These are phyloP conservation scores for Eutrema japonicum DNA, from an alignment of 345 rosid species.

Conservation along the genomic window DNA sequence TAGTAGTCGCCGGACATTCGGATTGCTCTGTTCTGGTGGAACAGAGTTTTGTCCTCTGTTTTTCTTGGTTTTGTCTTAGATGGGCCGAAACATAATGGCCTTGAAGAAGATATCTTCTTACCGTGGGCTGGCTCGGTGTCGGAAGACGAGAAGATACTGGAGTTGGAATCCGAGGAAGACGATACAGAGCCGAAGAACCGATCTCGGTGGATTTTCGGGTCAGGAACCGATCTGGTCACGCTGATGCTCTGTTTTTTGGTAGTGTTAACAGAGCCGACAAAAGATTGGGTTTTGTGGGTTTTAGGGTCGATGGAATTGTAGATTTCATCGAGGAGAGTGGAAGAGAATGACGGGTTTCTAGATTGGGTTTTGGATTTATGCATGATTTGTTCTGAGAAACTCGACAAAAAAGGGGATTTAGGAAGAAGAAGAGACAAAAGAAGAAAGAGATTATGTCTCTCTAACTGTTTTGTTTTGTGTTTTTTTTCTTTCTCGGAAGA, in stretches of 20 bases:
- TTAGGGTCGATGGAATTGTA: slow-evolving; percentile 78
- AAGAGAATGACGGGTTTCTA: slow-evolving; percentile 81
- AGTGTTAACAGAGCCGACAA: slow-evolving; percentile 47
- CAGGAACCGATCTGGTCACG: slow-evolving; percentile 23
- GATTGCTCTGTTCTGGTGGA: slow-evolving; percentile 50
- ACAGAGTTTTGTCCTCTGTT: slow-evolving; percentile 47
- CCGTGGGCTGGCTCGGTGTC: slow-evolving; percentile 65
- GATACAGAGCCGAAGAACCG: slow-evolving; percentile 70
- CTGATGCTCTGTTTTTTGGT: slow-evolving; percentile 40
- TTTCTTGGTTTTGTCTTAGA: slow-evolving; percentile 47
- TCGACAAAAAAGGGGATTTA: background rate
- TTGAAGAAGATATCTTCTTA: slow-evolving; percentile 45
- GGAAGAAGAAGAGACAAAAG: slow-evolving; percentile 39
- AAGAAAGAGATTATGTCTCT: slow-evolving; percentile 24
- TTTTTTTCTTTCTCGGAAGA: slow-evolving; percentile 10
- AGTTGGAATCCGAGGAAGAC: slow-evolving; percentile 79
- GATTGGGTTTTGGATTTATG: slow-evolving; percentile 42
- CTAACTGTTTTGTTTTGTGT: slow-evolving; percentile 2
- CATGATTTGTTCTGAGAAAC: slow-evolving; percentile 29
- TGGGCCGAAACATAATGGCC: slow-evolving; percentile 48
- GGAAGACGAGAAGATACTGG: slow-evolving; percentile 77
- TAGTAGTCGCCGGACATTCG: slow-evolving; percentile 31
- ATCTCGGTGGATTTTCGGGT: slow-evolving; percentile 28
- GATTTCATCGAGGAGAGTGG: slow-evolving; percentile 87
- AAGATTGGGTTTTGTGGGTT: slow-evolving; percentile 42